Percentiles rank a stretch among this genome's conserved stretches.
Conservation (phyloP, 108 stramenopile species). For the Cylindrotheca fusiformis region DNA sequence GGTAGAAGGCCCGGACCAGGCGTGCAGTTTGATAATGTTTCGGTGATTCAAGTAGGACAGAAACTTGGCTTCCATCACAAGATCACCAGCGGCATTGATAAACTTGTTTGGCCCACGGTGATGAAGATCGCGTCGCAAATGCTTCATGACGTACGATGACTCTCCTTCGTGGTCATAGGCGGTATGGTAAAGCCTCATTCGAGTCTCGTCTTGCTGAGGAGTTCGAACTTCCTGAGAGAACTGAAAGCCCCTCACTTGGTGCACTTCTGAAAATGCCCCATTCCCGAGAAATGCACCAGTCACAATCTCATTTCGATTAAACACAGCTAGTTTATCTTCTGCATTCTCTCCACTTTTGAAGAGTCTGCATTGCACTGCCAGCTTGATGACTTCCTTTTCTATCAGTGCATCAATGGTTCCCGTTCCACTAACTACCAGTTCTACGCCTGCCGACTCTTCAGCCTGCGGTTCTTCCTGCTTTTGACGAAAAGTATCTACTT, state of each 20-base stretch:
- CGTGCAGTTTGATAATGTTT: slow-evolving; percentile 72
- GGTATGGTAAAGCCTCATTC: slow-evolving; percentile 11
- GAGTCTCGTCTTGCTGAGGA: slow-evolving; percentile 11
- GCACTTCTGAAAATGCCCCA: slow-evolving; percentile 64
- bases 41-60: slow-evolving; percentile 66
- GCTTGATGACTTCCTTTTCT: background rate
- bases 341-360: background rate
- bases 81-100: slow-evolving; percentile 55
- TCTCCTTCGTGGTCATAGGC: slow-evolving; percentile 9
- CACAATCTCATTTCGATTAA: slow-evolving; percentile 38
- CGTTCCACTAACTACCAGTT: background rate
- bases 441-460: background rate
- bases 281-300: slow-evolving; percentile 37
- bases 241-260: slow-evolving; percentile 29
- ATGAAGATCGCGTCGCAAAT: slow-evolving; percentile 35
- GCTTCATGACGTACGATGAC: slow-evolving; percentile 59
- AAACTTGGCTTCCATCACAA: slow-evolving; percentile 75
- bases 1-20: slow-evolving; percentile 49
- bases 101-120: slow-evolving; percentile 30
- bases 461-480: background rate
- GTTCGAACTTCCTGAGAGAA: background rate
- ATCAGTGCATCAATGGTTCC: background rate
- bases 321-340: slow-evolving; percentile 20
- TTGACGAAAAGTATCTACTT: no score
- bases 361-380: background rate